These are phyloP conservation scores for Cicer chorassanicum DNA, from an alignment of 306 rosid species.

Conservation along the genomic window DNA sequence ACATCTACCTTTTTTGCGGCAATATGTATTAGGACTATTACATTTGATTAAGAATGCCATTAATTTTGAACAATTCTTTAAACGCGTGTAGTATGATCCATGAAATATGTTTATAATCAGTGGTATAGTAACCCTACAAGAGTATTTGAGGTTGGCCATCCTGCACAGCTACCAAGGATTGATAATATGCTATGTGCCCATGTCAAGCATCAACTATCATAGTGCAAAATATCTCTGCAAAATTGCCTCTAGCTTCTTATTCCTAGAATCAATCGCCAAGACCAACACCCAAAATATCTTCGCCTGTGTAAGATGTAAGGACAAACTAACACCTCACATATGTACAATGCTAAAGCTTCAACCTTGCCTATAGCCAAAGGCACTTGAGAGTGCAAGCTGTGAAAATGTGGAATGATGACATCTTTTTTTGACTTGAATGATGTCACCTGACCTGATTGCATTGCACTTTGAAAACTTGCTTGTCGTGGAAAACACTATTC, in stretches of 20 bases:
- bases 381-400: not conserved
- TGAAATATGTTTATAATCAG: not conserved
- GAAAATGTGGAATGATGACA: not conserved
- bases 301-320: not conserved
- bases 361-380: not conserved
- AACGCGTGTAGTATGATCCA: not conserved
- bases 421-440: not conserved
- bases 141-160: not conserved
- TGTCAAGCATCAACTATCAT: not conserved
- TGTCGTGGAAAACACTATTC: conserved; percentile 6
- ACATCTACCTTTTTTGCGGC: not conserved
- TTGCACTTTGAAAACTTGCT: not conserved
- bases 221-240: not conserved
- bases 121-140: not conserved
- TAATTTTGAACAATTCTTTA: not conserved
- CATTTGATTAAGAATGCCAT: too few species aligned
- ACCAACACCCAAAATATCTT: not conserved
- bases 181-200: not conserved
- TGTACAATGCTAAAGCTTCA: not conserved
- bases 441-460: not conserved
- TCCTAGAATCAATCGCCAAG: conserved; percentile 8
- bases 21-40: too few species aligned
- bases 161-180: not conserved
- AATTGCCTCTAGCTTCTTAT: conserved; percentile 2
- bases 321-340: not conserved